A percentile compares a stretch with the other conserved stretches of the same genome.
phyloP scores from a whole-genome alignment of 306 rosid genomes.

The Cotoneaster glaucophyllus region DNA sequence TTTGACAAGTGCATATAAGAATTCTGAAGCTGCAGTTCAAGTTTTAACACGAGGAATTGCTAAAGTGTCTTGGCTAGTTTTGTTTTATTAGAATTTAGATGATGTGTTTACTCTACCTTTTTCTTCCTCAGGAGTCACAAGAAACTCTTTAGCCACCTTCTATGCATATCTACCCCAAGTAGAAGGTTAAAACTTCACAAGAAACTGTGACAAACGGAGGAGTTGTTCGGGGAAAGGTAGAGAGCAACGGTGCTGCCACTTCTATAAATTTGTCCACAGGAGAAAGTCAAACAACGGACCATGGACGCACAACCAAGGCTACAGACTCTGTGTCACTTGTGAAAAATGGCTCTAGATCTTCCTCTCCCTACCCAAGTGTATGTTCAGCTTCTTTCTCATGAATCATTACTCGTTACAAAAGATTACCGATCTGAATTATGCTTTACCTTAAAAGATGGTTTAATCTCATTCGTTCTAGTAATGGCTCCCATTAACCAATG shows the following conservation, averaged over 20 bases:
- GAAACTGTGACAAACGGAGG: conserved; percentile 39
- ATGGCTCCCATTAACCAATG: background rate
- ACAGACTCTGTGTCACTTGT: conserved; percentile 21
- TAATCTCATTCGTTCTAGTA: background rate
- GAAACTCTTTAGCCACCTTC: conserved; percentile 75
- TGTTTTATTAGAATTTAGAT: background rate
- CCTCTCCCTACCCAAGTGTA: conserved; percentile 69
- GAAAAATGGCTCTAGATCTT: conserved; percentile 32
- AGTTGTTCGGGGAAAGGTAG: conserved; percentile 31
- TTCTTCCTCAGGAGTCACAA: conserved; percentile 68
- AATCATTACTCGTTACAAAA: background rate
- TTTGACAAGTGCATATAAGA: background rate
- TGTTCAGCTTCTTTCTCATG: conserved; percentile 15
- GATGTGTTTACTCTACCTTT: background rate
- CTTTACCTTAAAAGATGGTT: background rate
- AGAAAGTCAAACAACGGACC: conserved; percentile 28
- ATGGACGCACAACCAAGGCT: conserved; percentile 26
- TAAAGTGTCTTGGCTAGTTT: background rate
- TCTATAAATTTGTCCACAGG: conserved; percentile 15
- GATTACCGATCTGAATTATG: background rate
- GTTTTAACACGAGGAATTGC: background rate
- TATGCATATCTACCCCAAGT: conserved; percentile 48
- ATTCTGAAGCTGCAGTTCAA: background rate
- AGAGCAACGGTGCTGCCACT: conserved; percentile 23
- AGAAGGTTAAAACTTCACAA: conserved; percentile 49